These are phyloP conservation scores for Croton setiger DNA, from an alignment of 441 rosid species.

Conservation along the genomic window DNA sequence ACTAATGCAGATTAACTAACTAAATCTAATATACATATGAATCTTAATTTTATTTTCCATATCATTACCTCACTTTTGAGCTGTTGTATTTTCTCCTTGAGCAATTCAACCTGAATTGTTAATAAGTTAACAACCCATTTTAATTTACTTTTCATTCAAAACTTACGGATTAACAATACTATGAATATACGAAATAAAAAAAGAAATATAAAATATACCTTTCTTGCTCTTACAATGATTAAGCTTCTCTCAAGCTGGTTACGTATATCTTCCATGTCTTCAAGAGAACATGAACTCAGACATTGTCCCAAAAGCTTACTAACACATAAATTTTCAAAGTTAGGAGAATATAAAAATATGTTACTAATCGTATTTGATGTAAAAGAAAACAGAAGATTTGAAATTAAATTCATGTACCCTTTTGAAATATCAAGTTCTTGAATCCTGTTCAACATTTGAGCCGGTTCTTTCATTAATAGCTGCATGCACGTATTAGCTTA, in stretches of 20 bases:
- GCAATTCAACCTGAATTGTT: slow-evolving; percentile 44
- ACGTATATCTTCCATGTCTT: slow-evolving; percentile 48
- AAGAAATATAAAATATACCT: slow-evolving; percentile 32
- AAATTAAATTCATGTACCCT: slow-evolving; percentile 35
- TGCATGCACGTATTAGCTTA: slow-evolving; percentile 29
- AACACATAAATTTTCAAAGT: slow-evolving; percentile 9
- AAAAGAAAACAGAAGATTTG: not conserved
- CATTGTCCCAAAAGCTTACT: slow-evolving; percentile 64
- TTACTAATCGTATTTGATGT: no score
- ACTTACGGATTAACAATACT: not conserved
- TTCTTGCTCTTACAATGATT: slow-evolving; percentile 50
- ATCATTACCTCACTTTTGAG: slow-evolving; percentile 47
- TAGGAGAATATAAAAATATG: no score
- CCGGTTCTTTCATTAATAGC: slow-evolving; percentile 42
- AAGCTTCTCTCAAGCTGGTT: slow-evolving; percentile 56
- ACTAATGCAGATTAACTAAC: not conserved
- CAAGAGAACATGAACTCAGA: slow-evolving; percentile 37
- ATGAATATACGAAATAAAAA: not conserved
- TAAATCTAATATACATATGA: no score
- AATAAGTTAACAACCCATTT: slow-evolving; percentile 1
- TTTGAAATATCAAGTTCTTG: slow-evolving; percentile 42
- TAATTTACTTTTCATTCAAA: not conserved
- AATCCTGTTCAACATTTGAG: slow-evolving; percentile 38
- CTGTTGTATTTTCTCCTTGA: slow-evolving; percentile 44
- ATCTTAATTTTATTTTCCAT: no score